These are phyloP conservation scores for Aspergillus ruber DNA, from an alignment of 2,329 filamentous ascomycete species.

Conservation along the genomic window DNA sequence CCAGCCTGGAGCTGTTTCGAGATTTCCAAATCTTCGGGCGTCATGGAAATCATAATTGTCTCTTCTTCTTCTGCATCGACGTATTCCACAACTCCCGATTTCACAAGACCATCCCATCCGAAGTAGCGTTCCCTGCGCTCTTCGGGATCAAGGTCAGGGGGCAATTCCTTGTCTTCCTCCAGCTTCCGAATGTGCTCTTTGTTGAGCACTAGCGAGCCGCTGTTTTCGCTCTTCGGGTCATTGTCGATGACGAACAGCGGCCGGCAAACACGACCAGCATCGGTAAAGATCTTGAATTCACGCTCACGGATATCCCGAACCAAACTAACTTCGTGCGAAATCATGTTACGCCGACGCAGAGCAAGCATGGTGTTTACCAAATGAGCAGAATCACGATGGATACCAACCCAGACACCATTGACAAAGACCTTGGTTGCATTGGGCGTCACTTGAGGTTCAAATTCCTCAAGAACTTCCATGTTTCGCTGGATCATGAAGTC, in stretches of 20 bases:
- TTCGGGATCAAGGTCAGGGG: conserved; percentile 53
- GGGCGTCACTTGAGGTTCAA: conserved; percentile 75
- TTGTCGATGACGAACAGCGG: conserved; percentile 92
- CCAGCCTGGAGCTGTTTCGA: conserved; percentile 65
- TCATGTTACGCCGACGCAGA: conserved; percentile 70
- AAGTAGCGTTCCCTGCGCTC: conserved; percentile 58
- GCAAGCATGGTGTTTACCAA: conserved; percentile 73
- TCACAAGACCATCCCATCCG: conserved; percentile 82
- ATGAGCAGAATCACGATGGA: conserved; percentile 81
- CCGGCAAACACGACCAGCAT: conserved; percentile 89
- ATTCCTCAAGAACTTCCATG: conserved; percentile 96
- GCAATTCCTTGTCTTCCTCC: conserved; percentile 64
- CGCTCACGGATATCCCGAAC: conserved; percentile 94
- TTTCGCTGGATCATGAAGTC: conserved; percentile 94
- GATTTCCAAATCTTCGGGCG: conserved; percentile 83
- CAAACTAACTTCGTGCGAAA: conserved; percentile 88
- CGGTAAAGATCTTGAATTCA: conserved; percentile 98
- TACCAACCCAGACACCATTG: conserved; percentile 96
- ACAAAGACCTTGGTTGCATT: conserved; percentile 97
- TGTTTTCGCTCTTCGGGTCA: conserved; percentile 64
- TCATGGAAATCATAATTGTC: conserved; percentile 99
- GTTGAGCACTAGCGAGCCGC: conserved; percentile 72
- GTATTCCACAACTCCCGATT: conserved; percentile 84
- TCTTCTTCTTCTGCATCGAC: conserved; percentile 98
- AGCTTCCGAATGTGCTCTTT: conserved; percentile 76